A percentile compares a stretch with the other conserved stretches of the same genome.
These are phyloP conservation scores for Madurella fahalii DNA, from an alignment of 2,329 filamentous ascomycete genomes.

Conservation along the genomic window DNA sequence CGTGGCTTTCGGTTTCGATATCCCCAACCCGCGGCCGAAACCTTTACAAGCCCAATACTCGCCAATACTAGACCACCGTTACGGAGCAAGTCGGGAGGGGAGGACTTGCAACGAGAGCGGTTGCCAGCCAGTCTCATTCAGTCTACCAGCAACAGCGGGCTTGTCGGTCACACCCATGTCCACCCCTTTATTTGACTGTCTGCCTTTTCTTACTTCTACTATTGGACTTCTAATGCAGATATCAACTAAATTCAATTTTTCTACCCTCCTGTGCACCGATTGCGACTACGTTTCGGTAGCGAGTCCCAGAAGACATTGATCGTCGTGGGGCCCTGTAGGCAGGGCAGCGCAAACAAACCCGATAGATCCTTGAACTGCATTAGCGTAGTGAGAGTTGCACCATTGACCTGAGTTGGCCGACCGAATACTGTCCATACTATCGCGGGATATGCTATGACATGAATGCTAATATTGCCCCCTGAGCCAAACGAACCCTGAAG, in stretches of 20 bases:
- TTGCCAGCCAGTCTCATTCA: slow-evolving; percentile 1
- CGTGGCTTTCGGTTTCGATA: background rate
- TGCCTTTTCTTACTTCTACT: slow-evolving; percentile 44
- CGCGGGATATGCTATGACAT: background rate
- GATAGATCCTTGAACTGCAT: too few relatives aligned
- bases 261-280: slow-evolving; percentile 3
- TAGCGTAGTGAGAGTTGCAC: too few relatives aligned
- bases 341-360: too few relatives aligned
- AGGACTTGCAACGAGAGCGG: background rate
- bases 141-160: slow-evolving; percentile 5
- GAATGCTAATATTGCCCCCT: background rate
- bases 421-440: background rate
- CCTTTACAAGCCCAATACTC: background rate
- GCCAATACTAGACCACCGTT: background rate
- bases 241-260: slow-evolving; percentile 46
- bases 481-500: background rate
- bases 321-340: too few relatives aligned
- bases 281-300: too few relatives aligned
- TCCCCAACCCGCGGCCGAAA: background rate
- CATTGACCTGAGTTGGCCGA: background rate
- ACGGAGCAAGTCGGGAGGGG: background rate
- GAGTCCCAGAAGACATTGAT: too few relatives aligned
- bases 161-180: slow-evolving; percentile 13
- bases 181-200: slow-evolving; percentile 15
- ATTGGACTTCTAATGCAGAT: slow-evolving; percentile 62